These are phyloP conservation scores for Colletotrichum gigasporum DNA, from an alignment of 2,329 filamentous ascomycete species.

Conservation along the genomic window DNA sequence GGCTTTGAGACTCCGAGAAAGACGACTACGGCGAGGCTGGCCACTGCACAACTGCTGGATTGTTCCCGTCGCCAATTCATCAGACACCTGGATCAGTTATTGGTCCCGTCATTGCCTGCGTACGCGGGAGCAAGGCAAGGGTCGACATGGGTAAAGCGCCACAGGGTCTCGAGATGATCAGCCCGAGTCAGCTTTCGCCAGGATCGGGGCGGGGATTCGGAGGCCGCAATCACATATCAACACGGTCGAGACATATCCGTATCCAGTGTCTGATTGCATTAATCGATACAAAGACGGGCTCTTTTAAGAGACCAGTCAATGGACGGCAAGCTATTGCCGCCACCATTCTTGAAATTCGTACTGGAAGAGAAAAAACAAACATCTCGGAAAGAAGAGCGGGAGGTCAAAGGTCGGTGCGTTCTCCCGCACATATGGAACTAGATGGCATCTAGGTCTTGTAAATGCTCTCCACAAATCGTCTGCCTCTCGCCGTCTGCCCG, in stretches of 20 bases:
- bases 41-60: too few species aligned
- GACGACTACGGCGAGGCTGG: too few species aligned
- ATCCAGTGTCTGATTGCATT: constrained; percentile 5
- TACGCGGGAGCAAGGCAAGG: too few species aligned
- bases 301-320: background rate
- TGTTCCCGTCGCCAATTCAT: too few species aligned
- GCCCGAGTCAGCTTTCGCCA: background rate
- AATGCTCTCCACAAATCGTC: constrained; percentile 1
- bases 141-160: too few species aligned
- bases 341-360: background rate
- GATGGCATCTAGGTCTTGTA: constrained; percentile 10
- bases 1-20: too few species aligned
- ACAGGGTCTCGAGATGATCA: background rate
- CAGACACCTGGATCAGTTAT: too few species aligned
- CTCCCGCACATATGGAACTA: background rate
- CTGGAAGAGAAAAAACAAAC: background rate
- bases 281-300: background rate
- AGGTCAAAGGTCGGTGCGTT: background rate
- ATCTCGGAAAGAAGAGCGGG: background rate
- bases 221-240: background rate
- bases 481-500: background rate
- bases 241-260: background rate
- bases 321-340: background rate
- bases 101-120: too few species aligned
- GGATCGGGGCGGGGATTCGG: background rate